A percentile compares a stretch with the other conserved stretches of the same genome.
Evolutionary conservation across 225 moss, liverwort and hornwort genomes (phyloP).

Genomic region (Lunularia cruciata): DNA sequence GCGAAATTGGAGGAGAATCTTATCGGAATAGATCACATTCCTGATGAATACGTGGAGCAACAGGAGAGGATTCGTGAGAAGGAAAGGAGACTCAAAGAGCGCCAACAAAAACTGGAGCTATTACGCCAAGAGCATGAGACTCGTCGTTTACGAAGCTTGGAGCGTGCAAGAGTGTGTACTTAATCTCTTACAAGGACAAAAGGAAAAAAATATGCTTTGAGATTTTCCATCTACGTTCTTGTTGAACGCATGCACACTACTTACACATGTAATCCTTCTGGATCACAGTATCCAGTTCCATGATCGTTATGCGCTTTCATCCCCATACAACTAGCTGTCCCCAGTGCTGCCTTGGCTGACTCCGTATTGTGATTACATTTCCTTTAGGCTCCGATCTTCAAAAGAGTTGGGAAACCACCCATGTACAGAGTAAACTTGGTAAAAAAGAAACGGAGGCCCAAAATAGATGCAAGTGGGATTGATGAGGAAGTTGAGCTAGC

Average conservation of each 20-base stretch:
- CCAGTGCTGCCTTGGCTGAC: too few relatives aligned
- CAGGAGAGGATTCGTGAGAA: constrained; percentile 79
- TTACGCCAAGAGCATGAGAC: constrained; percentile 59
- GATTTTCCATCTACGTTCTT: background rate
- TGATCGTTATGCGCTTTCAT: too few relatives aligned
- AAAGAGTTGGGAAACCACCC: constrained; percentile 45
- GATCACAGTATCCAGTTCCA: too few relatives aligned
- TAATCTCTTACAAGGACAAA: too few relatives aligned
- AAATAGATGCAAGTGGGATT: constrained; percentile 45
- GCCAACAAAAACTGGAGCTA: constrained; percentile 65
- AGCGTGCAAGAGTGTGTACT: constrained; percentile 58
- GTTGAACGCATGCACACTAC: background rate
- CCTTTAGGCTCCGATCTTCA: constrained; percentile 50
- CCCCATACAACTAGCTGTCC: too few relatives aligned
- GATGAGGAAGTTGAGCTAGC: constrained; percentile 47
- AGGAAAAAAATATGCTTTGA: background rate
- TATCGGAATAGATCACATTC: constrained; percentile 49
- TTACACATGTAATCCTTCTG: too few relatives aligned
- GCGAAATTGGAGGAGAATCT: constrained; percentile 82
- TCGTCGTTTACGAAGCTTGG: constrained; percentile 71
- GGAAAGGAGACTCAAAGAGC: constrained; percentile 68
- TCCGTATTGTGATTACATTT: background rate
- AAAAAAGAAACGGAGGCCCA: constrained; percentile 41
- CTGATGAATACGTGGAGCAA: constrained; percentile 59
- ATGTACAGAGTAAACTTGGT: constrained; percentile 46